Percentiles rank a stretch among this genome's conserved stretches.
These are phyloP conservation scores for Aurifilum marmelostoma DNA, from an alignment of 2,329 filamentous ascomycete species.

Conservation along the genomic window DNA sequence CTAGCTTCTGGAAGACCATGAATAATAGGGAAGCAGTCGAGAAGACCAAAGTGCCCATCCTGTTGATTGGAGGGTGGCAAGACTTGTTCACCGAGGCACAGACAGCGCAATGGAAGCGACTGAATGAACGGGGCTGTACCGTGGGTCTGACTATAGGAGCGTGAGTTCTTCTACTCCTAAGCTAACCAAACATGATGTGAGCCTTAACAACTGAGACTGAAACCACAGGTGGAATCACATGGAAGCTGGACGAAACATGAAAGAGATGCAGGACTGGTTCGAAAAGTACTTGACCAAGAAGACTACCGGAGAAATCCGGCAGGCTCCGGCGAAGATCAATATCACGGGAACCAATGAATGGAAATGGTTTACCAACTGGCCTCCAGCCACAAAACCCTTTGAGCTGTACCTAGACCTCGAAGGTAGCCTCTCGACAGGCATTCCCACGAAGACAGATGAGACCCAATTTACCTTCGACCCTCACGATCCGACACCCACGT, in stretches of 20 bases:
- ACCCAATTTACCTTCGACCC: constrained; percentile 34
- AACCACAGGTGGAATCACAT: constrained; percentile 20
- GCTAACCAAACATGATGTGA: background rate
- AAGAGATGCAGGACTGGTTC: constrained; percentile 20
- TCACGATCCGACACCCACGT: constrained; percentile 33
- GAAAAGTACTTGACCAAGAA: constrained; percentile 24
- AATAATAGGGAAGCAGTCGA: constrained; percentile 12
- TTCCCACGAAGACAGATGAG: background rate
- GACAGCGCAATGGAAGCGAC: constrained; percentile 13
- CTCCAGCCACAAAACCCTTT: constrained; percentile 17
- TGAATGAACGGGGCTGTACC: constrained; percentile 10
- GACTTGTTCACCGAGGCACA: constrained; percentile 13
- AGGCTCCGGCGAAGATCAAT: constrained; percentile 14
- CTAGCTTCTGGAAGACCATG: constrained; percentile 20
- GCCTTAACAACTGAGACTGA: background rate
- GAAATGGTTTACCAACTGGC: constrained; percentile 28
- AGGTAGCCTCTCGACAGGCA: constrained; percentile 4
- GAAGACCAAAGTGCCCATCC: constrained; percentile 11
- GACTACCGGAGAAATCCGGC: background rate
- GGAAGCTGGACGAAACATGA: constrained; percentile 4
- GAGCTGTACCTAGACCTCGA: constrained; percentile 21
- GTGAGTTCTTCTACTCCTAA: background rate
- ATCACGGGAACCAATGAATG: constrained; percentile 25
- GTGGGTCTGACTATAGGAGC: constrained; percentile 25
- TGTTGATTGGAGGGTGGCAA: constrained; percentile 25